Evolutionary conservation across 1,139 yeast species (phyloP), one percentile per base, ranked within the genome.

Genomic region (Protomyces inundatus): DNA sequence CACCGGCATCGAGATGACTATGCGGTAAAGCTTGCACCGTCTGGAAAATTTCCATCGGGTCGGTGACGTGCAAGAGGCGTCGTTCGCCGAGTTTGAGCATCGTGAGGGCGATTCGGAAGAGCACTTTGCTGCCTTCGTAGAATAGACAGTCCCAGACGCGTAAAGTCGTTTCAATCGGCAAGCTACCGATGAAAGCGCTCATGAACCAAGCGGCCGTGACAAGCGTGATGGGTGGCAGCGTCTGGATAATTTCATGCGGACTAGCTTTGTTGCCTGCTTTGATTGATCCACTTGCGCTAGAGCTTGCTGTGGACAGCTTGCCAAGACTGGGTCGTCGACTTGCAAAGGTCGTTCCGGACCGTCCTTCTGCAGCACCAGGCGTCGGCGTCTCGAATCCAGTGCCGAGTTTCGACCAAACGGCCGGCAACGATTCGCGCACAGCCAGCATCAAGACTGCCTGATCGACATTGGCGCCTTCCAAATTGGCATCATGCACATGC

Each of bases 201-300:
- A 93, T 93, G 73, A 93, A 93, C 98, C 98, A 93, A 57, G 96
- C 86, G 0, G 97, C 91, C 0, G 98, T 91, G 68, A 96, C 95
- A 53, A 93, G 79, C 0, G 97, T 88, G 4, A 93, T 84, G 0
- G 97, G 96, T 0, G 98, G 98, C 60, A 90, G 76, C 69, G 87
- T 84, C 30, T 84, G 79, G 59, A 91, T 78, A 63, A 87, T 86
- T 71, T 86, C 90, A 67, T 84, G 86, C 23, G 64, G 58, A 12
- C 54, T 51, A 10, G 67, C 61, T 33, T 48, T 42, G 4, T 14
- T 5, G 32, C 48, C 9, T 23, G 23, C 23, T 23, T 23, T 23
- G 23, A 23, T 23, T 2, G 23, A 23, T 23, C 23, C 23, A 23
- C 23, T 23, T 23, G 23, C 23, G 23, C 23, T 23, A 2, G 42